phyloP scores from a whole-genome alignment of 176 grass and related monocot species.

The Lolium perenne region DNA sequence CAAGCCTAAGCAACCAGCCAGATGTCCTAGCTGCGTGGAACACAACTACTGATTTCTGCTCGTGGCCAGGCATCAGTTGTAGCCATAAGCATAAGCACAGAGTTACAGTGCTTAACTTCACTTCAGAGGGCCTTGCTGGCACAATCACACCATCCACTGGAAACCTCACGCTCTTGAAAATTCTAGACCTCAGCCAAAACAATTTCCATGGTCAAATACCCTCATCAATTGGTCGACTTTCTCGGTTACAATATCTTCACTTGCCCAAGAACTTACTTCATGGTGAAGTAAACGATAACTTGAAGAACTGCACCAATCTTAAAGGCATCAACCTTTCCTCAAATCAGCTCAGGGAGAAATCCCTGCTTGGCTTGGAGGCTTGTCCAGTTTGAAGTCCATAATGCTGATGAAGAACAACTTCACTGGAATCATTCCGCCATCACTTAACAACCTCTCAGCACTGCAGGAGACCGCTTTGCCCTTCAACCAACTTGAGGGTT shows the following conservation, averaged over 20 bases:
- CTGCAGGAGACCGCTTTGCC: too few species aligned
- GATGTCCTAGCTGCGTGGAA: slow-evolving; percentile 2
- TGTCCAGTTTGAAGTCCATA: neutral
- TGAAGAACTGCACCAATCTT: slow-evolving; percentile 38
- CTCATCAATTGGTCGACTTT: neutral
- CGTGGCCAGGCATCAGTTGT: slow-evolving; percentile 21
- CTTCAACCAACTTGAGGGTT: too few species aligned
- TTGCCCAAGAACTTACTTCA: slow-evolving; percentile 13
- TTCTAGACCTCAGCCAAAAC: slow-evolving; percentile 21
- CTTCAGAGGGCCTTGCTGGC: neutral
- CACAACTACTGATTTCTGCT: neutral
- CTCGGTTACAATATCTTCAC: slow-evolving; percentile 7
- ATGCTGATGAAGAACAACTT: slow-evolving; percentile 3
- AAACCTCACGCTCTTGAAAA: slow-evolving; percentile 37
- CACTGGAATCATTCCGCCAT: slow-evolving; percentile 10
- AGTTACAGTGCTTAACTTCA: slow-evolving; percentile 11
- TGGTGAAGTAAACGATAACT: neutral
- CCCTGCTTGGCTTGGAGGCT: slow-evolving; percentile 1
- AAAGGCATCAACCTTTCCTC: neutral
- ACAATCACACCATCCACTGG: slow-evolving; percentile 8
- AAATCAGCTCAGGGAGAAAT: slow-evolving; percentile 32
- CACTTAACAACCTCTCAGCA: slow-evolving; percentile 26
- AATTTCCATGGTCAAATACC: slow-evolving; percentile 23
- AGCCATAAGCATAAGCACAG: slow-evolving; percentile 15
- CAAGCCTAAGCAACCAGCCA: neutral